These are phyloP conservation scores for Suillus weaverae DNA, from an alignment of 768 basidiomycete species.

Conservation along the genomic window DNA sequence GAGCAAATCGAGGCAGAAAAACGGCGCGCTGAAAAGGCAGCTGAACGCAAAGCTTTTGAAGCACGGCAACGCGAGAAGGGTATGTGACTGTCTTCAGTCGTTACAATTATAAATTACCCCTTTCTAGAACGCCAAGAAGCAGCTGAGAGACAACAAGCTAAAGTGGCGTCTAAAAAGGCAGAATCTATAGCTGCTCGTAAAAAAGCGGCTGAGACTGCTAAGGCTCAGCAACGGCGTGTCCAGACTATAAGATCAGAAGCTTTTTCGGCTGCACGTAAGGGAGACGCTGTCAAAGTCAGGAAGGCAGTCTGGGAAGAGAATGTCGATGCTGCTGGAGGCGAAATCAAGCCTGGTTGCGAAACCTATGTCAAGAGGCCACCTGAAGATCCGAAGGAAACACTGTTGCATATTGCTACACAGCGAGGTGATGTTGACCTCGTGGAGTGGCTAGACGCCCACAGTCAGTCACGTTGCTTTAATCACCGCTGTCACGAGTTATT, in stretches of 20 bases:
- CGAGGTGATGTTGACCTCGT: slow-evolving; percentile 58
- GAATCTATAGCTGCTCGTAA: slow-evolving; percentile 49
- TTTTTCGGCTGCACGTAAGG: slow-evolving; percentile 64
- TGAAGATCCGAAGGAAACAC: slow-evolving; percentile 61
- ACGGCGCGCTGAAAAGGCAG: slow-evolving; percentile 51
- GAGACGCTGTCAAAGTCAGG: slow-evolving; percentile 54
- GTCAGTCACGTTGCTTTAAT: slow-evolving; percentile 43
- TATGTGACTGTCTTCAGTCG: slow-evolving; percentile 24
- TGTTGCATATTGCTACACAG: slow-evolving; percentile 65
- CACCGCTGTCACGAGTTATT: slow-evolving; percentile 21
- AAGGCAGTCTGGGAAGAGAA: slow-evolving; percentile 67
- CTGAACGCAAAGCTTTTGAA: slow-evolving; percentile 44
- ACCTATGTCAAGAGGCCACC: slow-evolving; percentile 47
- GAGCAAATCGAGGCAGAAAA: slow-evolving; percentile 55
- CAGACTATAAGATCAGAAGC: slow-evolving; percentile 60
- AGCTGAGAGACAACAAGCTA: slow-evolving; percentile 57
- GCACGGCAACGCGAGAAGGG: slow-evolving; percentile 53
- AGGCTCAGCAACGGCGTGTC: slow-evolving; percentile 44
- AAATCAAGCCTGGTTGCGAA: slow-evolving; percentile 57
- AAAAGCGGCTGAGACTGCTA: slow-evolving; percentile 48
- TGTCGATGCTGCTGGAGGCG: slow-evolving; percentile 73
- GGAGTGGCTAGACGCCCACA: slow-evolving; percentile 70
- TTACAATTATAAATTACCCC: slow-evolving; percentile 10
- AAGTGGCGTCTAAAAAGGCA: slow-evolving; percentile 55
- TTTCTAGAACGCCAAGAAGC: slow-evolving; percentile 53